Conservation (phyloP, 1,284 basidiomycete species). For the Irpex lacteus region DNA sequence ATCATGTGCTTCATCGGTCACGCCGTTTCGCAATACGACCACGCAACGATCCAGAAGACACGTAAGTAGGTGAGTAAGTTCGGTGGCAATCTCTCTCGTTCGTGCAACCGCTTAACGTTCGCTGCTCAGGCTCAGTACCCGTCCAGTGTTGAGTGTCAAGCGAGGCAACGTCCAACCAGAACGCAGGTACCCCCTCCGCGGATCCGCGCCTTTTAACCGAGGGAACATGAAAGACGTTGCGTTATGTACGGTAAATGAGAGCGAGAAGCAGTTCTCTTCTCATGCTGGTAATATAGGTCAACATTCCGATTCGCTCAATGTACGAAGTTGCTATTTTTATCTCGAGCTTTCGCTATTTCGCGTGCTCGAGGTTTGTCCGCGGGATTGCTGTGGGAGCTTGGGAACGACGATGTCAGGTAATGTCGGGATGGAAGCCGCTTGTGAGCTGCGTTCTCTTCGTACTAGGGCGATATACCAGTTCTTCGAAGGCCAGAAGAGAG, state of each 20-base stretch:
- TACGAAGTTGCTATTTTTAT: not conserved
- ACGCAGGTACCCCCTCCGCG: not conserved
- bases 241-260: too few species aligned
- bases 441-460: not conserved
- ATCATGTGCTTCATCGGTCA: not conserved
- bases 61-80: too few species aligned
- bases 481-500: not conserved
- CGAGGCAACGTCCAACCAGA: too few species aligned
- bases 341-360: not conserved
- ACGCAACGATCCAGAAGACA: not conserved
- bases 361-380: not conserved
- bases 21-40: not conserved
- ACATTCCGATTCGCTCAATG: too few species aligned
- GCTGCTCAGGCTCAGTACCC: too few species aligned
- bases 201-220: not conserved
- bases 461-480: not conserved
- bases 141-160: too few species aligned
- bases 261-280: too few species aligned
- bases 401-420: not conserved
- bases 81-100: too few species aligned
- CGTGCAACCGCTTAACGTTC: too few species aligned
- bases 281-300: too few species aligned
- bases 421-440: not conserved
- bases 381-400: not conserved
- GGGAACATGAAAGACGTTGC: not conserved